A percentile compares a stretch with the other conserved stretches of the same genome.
These are phyloP conservation scores for Arabidopsis lyrata DNA, from an alignment of 441 rosid genomes.

Conservation along the genomic window DNA sequence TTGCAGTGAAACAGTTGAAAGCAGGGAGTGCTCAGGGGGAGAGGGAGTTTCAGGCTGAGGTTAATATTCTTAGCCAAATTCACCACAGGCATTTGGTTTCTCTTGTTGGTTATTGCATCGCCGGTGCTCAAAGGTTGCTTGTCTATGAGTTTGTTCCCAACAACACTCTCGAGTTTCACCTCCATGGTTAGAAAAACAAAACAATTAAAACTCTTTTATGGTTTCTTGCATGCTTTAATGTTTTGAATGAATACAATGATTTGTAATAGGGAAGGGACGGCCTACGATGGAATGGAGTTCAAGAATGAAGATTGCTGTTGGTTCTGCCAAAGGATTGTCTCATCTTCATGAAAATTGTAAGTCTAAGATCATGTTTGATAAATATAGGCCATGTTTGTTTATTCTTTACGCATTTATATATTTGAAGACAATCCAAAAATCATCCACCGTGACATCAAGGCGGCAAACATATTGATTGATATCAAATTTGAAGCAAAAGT, in stretches of 20 bases:
- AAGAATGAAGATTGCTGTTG: slow-evolving; percentile 79
- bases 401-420: too few species aligned
- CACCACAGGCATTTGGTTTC: slow-evolving; percentile 93
- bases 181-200: slow-evolving; percentile 57
- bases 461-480: slow-evolving; percentile 85
- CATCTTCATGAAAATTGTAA: slow-evolving; percentile 95
- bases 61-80: slow-evolving; percentile 83
- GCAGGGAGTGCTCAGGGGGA: slow-evolving; percentile 93
- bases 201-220: too few species aligned
- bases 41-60: slow-evolving; percentile 88
- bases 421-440: slow-evolving; percentile 28
- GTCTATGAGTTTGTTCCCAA: slow-evolving; percentile 72
- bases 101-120: slow-evolving; percentile 81
- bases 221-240: too few species aligned
- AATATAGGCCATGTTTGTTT: not conserved
- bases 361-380: not conserved
- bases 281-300: slow-evolving; percentile 79
- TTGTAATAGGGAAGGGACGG: slow-evolving; percentile 53
- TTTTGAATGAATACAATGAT: too few species aligned
- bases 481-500: slow-evolving; percentile 90
- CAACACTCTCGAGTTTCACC: slow-evolving; percentile 82
- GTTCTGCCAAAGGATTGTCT: slow-evolving; percentile 92
- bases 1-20: slow-evolving; percentile 84
- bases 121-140: slow-evolving; percentile 56
- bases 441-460: slow-evolving; percentile 56